Evolutionary conservation across 2,329 filamentous ascomycete species (phyloP).

Genomic region (Graphilbum fragrans): DNA sequence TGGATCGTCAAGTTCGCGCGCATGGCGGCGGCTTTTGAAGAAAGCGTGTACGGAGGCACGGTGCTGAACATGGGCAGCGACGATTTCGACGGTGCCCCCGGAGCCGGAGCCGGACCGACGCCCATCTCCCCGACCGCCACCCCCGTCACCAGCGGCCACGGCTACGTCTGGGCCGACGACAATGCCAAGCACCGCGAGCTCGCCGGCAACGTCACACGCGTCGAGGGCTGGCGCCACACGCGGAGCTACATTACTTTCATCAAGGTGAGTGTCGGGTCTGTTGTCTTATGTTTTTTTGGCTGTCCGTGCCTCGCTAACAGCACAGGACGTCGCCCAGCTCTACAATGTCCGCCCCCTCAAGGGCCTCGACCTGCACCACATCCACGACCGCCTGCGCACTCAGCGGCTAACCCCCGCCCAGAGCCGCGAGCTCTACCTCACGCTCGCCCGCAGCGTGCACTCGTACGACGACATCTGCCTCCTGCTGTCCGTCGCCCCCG

Average conservation of each 20-base stretch:
- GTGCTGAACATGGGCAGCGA: slow-evolving; percentile 76
- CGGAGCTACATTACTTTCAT: slow-evolving; percentile 93
- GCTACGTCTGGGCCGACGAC: slow-evolving; percentile 91
- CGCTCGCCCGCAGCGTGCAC: slow-evolving; percentile 62
- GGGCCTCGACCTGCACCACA: slow-evolving; percentile 77
- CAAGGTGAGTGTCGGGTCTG: slow-evolving; percentile 43
- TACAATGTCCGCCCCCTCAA: slow-evolving; percentile 58
- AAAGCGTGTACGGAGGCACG: slow-evolving; percentile 86
- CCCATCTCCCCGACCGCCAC: background rate
- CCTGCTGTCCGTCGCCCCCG: slow-evolving; percentile 68
- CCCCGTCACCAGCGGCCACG: slow-evolving; percentile 56
- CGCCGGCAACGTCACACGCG: slow-evolving; percentile 79
- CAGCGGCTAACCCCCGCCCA: slow-evolving; percentile 66
- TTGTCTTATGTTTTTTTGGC: background rate
- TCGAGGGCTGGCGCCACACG: slow-evolving; percentile 95
- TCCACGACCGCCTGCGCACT: slow-evolving; percentile 80
- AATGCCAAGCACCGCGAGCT: slow-evolving; percentile 70
- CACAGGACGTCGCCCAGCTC: slow-evolving; percentile 50
- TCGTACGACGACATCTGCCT: slow-evolving; percentile 80
- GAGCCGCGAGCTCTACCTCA: slow-evolving; percentile 74
- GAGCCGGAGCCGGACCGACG: slow-evolving; percentile 27
- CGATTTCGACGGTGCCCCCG: slow-evolving; percentile 40
- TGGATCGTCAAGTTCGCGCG: slow-evolving; percentile 94
- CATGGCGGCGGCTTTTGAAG: slow-evolving; percentile 87
- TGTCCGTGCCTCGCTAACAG: background rate